Evolutionary conservation across 73 alveolate species (phyloP).

Genomic region (Symbiodinium pilosum): DNA sequence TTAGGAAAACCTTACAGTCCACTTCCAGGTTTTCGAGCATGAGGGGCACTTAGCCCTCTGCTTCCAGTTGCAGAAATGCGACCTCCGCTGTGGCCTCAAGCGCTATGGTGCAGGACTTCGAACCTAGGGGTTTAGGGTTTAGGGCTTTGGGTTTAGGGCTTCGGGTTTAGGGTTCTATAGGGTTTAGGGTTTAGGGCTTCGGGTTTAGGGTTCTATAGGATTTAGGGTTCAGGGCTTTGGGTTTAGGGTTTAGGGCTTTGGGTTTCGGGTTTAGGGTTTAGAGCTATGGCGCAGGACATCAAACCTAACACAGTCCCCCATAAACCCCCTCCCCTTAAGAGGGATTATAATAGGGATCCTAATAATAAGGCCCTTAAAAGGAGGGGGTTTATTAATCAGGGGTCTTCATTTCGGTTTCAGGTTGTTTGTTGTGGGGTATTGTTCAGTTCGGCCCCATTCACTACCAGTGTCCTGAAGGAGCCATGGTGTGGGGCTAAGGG

Average conservation of each 20-base stretch:
- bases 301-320: too few species aligned
- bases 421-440: not conserved
- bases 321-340: too few species aligned
- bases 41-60: conserved; percentile 76
- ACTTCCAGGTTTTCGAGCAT: conserved; percentile 38
- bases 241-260: not conserved
- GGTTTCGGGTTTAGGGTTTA: not conserved
- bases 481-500: not conserved
- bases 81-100: conserved; percentile 40
- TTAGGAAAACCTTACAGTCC: not conserved
- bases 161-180: not conserved
- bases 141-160: not conserved
- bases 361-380: too few species aligned
- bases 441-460: not conserved
- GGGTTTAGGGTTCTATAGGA: too few species aligned
- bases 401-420: not conserved
- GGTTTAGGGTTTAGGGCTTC: not conserved
- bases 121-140: not conserved
- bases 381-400: too few species aligned
- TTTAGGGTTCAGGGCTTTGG: not conserved
- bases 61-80: conserved; percentile 70
- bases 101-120: conserved; percentile 57
- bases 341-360: not conserved
- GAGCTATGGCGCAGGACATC: too few species aligned
- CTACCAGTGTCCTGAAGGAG: not conserved